Evolutionary conservation across 306 rosid species (phyloP).

Genomic region (Vigna unguiculata): DNA sequence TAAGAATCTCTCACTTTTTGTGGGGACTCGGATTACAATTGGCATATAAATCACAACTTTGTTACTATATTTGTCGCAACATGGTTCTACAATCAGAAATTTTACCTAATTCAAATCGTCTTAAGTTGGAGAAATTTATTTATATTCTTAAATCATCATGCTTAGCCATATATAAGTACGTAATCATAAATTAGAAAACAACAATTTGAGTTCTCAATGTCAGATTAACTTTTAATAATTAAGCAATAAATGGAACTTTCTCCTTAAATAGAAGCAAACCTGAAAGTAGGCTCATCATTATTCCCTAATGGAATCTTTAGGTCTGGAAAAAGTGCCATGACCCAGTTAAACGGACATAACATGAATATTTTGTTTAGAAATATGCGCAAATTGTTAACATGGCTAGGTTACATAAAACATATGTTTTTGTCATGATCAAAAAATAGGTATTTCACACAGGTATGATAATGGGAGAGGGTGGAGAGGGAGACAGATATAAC

Average conservation of each 20-base stretch:
- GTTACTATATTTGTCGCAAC: background rate
- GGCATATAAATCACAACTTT: background rate
- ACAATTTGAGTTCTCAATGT: background rate
- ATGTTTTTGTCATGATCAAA: background rate
- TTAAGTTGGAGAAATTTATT: background rate
- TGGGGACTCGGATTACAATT: constrained; percentile 3
- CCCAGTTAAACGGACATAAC: background rate
- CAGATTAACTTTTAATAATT: background rate
- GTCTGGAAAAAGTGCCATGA: background rate
- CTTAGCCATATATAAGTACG: background rate
- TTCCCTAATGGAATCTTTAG: background rate
- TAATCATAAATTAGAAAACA: background rate
- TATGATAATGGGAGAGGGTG: too few relatives aligned
- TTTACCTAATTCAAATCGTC: background rate
- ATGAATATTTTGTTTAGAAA: background rate
- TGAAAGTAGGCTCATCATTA: background rate
- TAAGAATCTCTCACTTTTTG: constrained; percentile 22
- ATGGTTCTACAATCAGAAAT: background rate
- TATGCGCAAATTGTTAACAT: background rate
- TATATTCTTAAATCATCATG: background rate
- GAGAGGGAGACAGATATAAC: too few relatives aligned
- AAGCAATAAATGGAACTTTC: background rate
- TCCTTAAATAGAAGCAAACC: too few relatives aligned
- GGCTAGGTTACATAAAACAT: background rate
- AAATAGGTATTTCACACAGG: too few relatives aligned